Evolutionary conservation across 352 stramenopile species (phyloP).

Genomic region (Phytopythium sindhum): DNA sequence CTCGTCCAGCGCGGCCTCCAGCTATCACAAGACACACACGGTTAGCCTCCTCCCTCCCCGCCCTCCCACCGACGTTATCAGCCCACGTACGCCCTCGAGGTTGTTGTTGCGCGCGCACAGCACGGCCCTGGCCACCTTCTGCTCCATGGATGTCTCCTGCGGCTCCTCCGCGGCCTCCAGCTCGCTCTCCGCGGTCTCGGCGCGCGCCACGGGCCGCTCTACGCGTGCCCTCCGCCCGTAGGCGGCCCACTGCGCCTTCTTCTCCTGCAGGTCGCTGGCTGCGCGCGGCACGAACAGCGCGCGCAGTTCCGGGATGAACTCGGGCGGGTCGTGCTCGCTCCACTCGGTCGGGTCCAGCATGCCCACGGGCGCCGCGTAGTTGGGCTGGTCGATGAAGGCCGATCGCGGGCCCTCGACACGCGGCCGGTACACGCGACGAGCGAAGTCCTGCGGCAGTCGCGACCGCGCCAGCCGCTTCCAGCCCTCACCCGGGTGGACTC

Average conservation of each 20-base stretch:
- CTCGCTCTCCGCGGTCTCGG: background rate
- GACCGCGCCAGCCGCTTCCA: conserved; percentile 72
- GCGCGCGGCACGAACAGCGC: conserved; percentile 50
- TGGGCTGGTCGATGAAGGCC: conserved; percentile 62
- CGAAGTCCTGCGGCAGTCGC: conserved; percentile 56
- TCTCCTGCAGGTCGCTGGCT: conserved; percentile 55
- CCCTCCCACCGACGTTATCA: background rate
- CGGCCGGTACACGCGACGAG: conserved; percentile 45
- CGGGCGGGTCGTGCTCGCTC: conserved; percentile 51
- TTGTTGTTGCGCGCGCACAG: conserved; percentile 82
- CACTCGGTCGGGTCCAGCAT: conserved; percentile 66
- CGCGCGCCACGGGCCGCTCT: background rate
- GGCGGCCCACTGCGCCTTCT: conserved; percentile 46
- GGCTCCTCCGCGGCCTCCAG: conserved; percentile 10
- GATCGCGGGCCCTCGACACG: conserved; percentile 60
- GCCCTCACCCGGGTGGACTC: conserved; percentile 41
- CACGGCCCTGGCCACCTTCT: conserved; percentile 45
- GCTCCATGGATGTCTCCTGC: conserved; percentile 33
- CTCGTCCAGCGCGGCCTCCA: conserved; percentile 88
- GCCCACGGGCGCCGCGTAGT: conserved; percentile 56
- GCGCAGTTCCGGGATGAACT: conserved; percentile 62
- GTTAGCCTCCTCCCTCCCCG: background rate
- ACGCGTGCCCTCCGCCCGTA: conserved; percentile 13
- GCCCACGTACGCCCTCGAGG: conserved; percentile 49
- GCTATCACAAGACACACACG: conserved; percentile 17